These are phyloP conservation scores for Ceratocystis albifundus DNA, from an alignment of 2,329 filamentous ascomycete species.

Conservation along the genomic window DNA sequence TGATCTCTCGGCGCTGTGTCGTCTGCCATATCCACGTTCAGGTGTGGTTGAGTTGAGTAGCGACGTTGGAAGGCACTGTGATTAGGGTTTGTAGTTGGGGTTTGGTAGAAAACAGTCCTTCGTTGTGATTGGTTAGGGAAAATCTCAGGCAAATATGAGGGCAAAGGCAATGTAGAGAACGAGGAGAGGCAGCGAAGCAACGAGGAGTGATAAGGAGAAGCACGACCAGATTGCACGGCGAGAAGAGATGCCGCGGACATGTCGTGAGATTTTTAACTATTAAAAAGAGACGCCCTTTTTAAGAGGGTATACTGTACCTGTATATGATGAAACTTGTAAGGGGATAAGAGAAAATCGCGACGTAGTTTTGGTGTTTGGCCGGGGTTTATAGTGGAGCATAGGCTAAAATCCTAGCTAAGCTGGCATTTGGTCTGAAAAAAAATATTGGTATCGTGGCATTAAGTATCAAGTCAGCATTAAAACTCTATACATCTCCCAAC, in stretches of 20 bases:
- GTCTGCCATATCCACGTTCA: not conserved
- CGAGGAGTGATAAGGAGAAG: not conserved
- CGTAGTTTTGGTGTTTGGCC: too few species aligned
- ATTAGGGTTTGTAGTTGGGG: not conserved
- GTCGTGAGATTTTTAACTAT: too few species aligned
- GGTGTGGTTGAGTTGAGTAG: not conserved
- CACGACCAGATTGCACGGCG: not conserved
- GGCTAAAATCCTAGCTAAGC: too few species aligned
- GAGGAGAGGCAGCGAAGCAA: not conserved
- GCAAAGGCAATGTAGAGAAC: not conserved
- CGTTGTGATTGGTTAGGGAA: not conserved
- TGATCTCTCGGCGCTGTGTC: not conserved
- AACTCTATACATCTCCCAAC: too few species aligned
- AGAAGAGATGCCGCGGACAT: not conserved
- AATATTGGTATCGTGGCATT: too few species aligned
- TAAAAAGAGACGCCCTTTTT: too few species aligned
- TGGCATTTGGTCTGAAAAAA: too few species aligned
- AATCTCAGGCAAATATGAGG: constrained; percentile 10
- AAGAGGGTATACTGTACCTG: not conserved
- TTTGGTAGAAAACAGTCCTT: not conserved
- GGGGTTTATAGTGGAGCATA: too few species aligned
- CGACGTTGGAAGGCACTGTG: not conserved
- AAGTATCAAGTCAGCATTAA: too few species aligned
- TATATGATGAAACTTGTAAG: not conserved
- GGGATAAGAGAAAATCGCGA: too few species aligned